Evolutionary conservation across 805 yeast genomes (phyloP).

Genomic region (Metschnikowia picachoensis): DNA sequence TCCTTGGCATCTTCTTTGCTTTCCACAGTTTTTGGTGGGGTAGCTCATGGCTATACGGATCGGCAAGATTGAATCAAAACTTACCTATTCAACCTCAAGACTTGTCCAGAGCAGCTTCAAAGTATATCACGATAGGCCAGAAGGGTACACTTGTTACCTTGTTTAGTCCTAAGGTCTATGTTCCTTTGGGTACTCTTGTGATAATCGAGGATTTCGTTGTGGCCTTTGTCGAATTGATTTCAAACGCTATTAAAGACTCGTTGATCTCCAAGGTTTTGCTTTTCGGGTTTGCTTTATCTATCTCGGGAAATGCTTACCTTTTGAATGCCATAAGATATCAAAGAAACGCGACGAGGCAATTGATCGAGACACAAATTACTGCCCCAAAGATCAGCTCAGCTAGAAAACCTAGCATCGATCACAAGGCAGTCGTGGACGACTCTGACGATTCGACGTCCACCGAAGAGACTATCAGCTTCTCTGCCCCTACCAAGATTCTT

Average conservation of each 20-base stretch:
- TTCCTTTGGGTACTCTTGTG: constrained; percentile 52
- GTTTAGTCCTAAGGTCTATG: constrained; percentile 52
- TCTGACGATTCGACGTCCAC: constrained; percentile 19
- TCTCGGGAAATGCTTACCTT: constrained; percentile 78
- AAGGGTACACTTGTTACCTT: constrained; percentile 57
- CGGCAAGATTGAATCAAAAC: constrained; percentile 9
- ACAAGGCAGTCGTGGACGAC: constrained; percentile 3
- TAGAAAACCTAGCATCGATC: constrained; percentile 5
- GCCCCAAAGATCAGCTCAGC: constrained; percentile 19
- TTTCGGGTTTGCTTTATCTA: constrained; percentile 67
- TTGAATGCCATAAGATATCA: constrained; percentile 80
- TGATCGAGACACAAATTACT: constrained; percentile 38
- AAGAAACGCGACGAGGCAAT: constrained; percentile 39
- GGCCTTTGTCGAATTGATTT: constrained; percentile 49
- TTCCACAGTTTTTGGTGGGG: constrained; percentile 68
- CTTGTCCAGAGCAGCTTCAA: constrained; percentile 40
- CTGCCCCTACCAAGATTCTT: constrained; percentile 26
- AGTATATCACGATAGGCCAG: constrained; percentile 42
- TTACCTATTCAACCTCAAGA: constrained; percentile 18
- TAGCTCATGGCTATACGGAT: constrained; percentile 58
- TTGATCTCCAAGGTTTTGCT: constrained; percentile 74
- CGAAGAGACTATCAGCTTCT: constrained; percentile 24
- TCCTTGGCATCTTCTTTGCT: constrained; percentile 55
- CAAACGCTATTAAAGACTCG: constrained; percentile 72
- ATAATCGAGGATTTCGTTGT: constrained; percentile 60